Evolutionary conservation across 225 moss, liverwort and hornwort genomes (phyloP).

Genomic region (Antitrichia curtipendula): DNA sequence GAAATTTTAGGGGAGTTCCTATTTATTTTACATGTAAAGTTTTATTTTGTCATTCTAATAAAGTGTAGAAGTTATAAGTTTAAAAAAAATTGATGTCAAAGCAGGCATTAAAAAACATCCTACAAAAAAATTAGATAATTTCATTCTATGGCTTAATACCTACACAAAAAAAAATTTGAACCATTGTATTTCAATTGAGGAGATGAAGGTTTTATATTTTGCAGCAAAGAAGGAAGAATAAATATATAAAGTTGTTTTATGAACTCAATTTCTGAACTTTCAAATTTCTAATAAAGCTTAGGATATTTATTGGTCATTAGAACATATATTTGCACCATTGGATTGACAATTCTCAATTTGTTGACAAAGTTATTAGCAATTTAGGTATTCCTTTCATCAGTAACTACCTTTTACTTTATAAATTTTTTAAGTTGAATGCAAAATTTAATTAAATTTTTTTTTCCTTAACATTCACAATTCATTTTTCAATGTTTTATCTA

Average conservation of each 20-base stretch:
- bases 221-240: not conserved
- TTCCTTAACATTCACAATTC: not conserved
- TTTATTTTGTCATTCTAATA: accelerated
- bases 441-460: not conserved
- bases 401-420: too few species aligned
- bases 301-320: not conserved
- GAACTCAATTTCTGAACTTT: not conserved
- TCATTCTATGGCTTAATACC: not conserved
- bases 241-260: not conserved
- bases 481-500: not conserved
- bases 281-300: not conserved
- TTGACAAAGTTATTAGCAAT: not conserved
- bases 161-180: not conserved
- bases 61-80: too few species aligned
- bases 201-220: not conserved
- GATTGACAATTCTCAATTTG: not conserved
- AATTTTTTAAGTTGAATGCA: not conserved
- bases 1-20: not conserved
- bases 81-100: not conserved
- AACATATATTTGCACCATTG: not conserved
- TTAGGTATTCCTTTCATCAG: not conserved
- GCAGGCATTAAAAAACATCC: accelerated
- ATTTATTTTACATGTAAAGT: not conserved
- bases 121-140: not conserved
- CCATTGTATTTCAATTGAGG: not conserved